Evolutionary conservation across 176 grass and related monocot species (phyloP).

Genomic region (Raddia distichophylla): DNA sequence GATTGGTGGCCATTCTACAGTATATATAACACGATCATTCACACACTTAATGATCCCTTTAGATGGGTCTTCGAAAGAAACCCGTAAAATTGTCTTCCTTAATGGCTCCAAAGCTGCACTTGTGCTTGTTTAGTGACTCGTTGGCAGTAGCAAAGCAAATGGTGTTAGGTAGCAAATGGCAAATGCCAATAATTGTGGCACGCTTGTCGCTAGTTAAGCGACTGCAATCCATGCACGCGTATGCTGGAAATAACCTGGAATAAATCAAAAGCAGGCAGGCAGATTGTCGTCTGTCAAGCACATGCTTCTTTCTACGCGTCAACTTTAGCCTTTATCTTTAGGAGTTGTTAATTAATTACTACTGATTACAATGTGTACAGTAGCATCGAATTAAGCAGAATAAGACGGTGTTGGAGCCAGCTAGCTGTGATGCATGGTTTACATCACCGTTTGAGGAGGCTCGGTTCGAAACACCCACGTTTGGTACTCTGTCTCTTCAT

Average conservation of each 20-base stretch:
- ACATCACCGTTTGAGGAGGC: not conserved
- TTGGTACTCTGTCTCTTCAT: too few species aligned
- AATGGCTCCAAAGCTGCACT: too few species aligned
- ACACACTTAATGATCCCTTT: too few species aligned
- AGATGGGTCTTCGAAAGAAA: too few species aligned
- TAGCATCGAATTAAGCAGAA: not conserved
- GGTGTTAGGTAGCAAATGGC: not conserved
- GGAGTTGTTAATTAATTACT: not conserved
- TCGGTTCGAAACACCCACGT: not conserved
- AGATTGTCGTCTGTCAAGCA: not conserved
- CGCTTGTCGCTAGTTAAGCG: not conserved
- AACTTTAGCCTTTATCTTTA: not conserved
- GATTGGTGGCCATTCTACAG: too few species aligned
- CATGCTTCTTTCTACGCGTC: not conserved
- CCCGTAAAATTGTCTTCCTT: too few species aligned
- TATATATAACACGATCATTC: too few species aligned
- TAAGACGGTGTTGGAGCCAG: too few species aligned
- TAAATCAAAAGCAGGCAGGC: not conserved
- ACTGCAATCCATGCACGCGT: not conserved
- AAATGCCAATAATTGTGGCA: not conserved
- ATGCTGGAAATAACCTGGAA: not conserved
- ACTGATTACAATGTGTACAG: not conserved
- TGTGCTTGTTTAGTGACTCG: not conserved
- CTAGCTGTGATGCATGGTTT: not conserved
- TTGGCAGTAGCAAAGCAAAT: not conserved